Percentiles rank a stretch among this genome's conserved stretches.
Evolutionary conservation across 2,329 filamentous ascomycete genomes (phyloP).

Genomic region (Zalaria sp.): DNA sequence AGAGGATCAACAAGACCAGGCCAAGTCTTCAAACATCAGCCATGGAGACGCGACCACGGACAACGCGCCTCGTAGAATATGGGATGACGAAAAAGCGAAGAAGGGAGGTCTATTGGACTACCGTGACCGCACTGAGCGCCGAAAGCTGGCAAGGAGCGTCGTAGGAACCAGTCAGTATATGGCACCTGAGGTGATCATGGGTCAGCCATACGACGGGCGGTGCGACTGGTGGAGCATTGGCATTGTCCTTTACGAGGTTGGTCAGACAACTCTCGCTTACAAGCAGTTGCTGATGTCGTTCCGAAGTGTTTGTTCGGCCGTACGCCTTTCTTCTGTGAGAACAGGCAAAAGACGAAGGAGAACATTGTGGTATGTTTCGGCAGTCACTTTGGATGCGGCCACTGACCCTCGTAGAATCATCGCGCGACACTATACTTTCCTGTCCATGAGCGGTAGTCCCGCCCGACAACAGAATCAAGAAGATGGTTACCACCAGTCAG

Average conservation of each 20-base stretch:
- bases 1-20: constrained; percentile 47
- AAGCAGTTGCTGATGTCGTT: constrained; percentile 1
- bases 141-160: constrained; percentile 65
- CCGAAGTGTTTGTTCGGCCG: constrained; percentile 71
- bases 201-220: constrained; percentile 73
- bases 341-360: constrained; percentile 68
- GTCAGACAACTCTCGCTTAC: constrained; percentile 1
- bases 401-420: constrained; percentile 45
- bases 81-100: constrained; percentile 4
- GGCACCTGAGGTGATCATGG: constrained; percentile 83
- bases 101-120: constrained; percentile 23
- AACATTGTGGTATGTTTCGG: constrained; percentile 56
- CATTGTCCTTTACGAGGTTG: constrained; percentile 74
- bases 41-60: constrained; percentile 7
- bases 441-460: constrained; percentile 33
- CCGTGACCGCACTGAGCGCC: constrained; percentile 37
- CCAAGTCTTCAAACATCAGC: not conserved
- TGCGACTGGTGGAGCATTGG: constrained; percentile 98
- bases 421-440: constrained; percentile 59
- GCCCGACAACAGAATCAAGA: constrained; percentile 29
- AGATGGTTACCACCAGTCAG: constrained; percentile 40
- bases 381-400: too few relatives aligned
- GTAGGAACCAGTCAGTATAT: constrained; percentile 97
- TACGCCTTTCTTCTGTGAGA: constrained; percentile 76
- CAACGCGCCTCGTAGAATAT: constrained; percentile 5